These are phyloP conservation scores for Cytidiella melzeri DNA, from an alignment of 768 basidiomycete species.

Conservation along the genomic window DNA sequence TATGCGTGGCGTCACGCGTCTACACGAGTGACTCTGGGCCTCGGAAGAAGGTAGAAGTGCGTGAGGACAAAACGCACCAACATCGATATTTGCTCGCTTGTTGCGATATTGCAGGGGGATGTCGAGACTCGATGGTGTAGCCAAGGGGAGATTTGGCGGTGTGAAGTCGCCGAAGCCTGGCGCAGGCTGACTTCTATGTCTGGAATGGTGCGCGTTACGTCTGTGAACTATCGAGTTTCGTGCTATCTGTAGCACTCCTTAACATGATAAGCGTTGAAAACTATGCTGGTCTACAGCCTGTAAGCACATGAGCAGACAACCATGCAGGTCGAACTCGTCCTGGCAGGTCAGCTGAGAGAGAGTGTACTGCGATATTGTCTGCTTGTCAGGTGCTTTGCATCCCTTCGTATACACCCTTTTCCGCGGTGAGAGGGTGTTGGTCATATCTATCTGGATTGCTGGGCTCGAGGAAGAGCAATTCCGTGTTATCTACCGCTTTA, in stretches of 20 bases:
- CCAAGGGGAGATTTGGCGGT: background rate
- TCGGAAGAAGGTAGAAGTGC: background rate
- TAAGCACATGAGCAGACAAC: background rate
- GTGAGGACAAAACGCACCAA: background rate
- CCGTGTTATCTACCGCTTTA: too few species aligned
- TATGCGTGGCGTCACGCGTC: background rate
- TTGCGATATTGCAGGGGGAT: background rate
- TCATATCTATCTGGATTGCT: too few species aligned
- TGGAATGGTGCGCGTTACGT: background rate
- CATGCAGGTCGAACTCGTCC: background rate
- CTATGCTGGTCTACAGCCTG: background rate
- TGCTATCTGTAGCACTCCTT: background rate
- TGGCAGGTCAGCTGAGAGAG: background rate
- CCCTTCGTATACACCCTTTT: too few species aligned
- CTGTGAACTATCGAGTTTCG: background rate
- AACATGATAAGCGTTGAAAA: background rate
- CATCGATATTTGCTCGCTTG: background rate
- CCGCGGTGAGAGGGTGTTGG: too few species aligned
- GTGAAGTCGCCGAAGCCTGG: background rate
- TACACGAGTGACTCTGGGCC: background rate
- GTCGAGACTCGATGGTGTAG: background rate
- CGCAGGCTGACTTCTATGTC: background rate
- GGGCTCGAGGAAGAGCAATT: too few species aligned
- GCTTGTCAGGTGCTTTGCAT: too few species aligned
- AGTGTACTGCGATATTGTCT: background rate